These are phyloP conservation scores for Sphaerulina populicola DNA, from an alignment of 2,329 filamentous ascomycete genomes.

Conservation along the genomic window DNA sequence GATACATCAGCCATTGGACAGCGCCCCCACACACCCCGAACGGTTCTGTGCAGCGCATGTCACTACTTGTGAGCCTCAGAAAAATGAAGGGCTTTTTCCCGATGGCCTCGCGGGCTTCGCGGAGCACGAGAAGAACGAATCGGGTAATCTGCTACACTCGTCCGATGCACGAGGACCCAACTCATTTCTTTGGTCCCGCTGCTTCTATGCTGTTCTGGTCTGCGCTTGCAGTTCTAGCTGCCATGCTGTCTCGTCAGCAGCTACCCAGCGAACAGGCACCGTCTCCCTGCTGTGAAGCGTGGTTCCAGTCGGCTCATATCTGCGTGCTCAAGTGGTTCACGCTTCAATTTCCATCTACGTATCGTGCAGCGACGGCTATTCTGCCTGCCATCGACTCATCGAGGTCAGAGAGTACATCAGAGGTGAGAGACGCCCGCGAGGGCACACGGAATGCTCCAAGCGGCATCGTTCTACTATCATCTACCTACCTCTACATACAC, in stretches of 20 bases:
- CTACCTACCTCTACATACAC: background rate
- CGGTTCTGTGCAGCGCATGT: slow-evolving; percentile 1
- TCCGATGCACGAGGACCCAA: slow-evolving; percentile 10
- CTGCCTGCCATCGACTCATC: slow-evolving; percentile 1
- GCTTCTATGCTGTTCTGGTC: slow-evolving; percentile 8
- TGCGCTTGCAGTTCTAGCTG: slow-evolving; percentile 11
- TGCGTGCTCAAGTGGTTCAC: slow-evolving; percentile 8
- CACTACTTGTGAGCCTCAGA: slow-evolving; percentile 6
- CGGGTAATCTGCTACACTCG: slow-evolving; percentile 1
- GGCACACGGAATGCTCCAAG: background rate
- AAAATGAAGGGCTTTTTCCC: slow-evolving; percentile 8
- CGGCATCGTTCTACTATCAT: background rate
- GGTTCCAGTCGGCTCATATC: slow-evolving; percentile 17
- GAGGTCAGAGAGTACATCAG: slow-evolving; percentile 3
- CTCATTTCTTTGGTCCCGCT: slow-evolving; percentile 6
- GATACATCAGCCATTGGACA: slow-evolving; percentile 15
- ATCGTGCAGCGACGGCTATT: slow-evolving; percentile 1
- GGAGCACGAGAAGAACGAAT: slow-evolving; percentile 5
- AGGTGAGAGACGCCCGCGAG: slow-evolving; percentile 4
- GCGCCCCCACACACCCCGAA: slow-evolving; percentile 1
- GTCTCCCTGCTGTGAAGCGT: slow-evolving; percentile 14
- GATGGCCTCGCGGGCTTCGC: slow-evolving; percentile 3
- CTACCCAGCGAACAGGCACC: slow-evolving; percentile 10
- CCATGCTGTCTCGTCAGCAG: slow-evolving; percentile 3
- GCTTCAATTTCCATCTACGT: slow-evolving; percentile 1